Conservation (phyloP, 2,329 filamentous ascomycete species). For the Trichophyton schoenleinii region DNA sequence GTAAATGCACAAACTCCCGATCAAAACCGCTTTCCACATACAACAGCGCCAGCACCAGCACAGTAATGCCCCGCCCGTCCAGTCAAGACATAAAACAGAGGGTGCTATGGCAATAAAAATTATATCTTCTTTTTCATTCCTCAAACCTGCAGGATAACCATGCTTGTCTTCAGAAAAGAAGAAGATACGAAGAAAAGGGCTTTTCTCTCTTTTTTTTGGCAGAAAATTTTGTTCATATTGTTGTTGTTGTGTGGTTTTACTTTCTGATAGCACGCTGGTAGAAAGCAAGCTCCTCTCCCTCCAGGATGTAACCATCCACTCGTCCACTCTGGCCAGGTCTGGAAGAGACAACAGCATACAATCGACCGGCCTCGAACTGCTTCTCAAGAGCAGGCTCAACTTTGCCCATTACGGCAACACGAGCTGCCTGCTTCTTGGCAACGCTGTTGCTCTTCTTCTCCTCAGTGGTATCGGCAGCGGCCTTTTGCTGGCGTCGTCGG, state of each 20-base stretch:
- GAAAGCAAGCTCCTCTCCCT: conserved; percentile 99
- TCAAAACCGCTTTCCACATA: conserved; percentile 9
- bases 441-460: conserved; percentile 94
- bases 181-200: conserved; percentile 8
- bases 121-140: not conserved
- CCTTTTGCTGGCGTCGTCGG: conserved; percentile 79
- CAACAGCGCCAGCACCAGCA: conserved; percentile 12
- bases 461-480: conserved; percentile 38
- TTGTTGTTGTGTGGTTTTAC: conserved; percentile 45
- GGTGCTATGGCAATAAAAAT: not conserved
- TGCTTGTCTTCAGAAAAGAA: conserved; percentile 16
- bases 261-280: conserved; percentile 99
- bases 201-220: conserved; percentile 9
- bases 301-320: conserved; percentile 92
- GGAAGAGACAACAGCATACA: conserved; percentile 85
- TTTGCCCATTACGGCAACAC: conserved; percentile 76
- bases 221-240: conserved; percentile 12
- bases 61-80: conserved; percentile 1
- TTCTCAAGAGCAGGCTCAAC: conserved; percentile 85
- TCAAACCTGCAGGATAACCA: conserved; percentile 14
- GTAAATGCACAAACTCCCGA: conserved; percentile 26
- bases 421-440: conserved; percentile 89
- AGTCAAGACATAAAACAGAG: not conserved
- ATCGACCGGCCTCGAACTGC: conserved; percentile 98
- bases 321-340: conserved; percentile 95